Evolutionary conservation across 1,284 basidiomycete genomes (phyloP), one percentile per base, ranked within the genome.

Genomic region (Ganoderma resinaceum): DNA sequence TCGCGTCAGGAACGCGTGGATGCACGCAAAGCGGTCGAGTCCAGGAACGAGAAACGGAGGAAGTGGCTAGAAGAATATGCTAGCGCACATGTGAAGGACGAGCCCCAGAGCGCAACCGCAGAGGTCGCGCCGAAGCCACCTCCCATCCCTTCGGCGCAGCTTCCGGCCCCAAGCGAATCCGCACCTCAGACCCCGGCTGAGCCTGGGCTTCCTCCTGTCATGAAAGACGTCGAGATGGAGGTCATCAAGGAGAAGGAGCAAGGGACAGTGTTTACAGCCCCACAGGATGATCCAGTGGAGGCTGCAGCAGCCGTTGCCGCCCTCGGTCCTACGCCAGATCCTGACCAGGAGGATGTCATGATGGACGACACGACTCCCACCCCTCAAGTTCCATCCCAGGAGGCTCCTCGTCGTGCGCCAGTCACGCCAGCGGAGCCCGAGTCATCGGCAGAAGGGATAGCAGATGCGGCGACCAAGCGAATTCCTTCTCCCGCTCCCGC

Each of bases 1-100:
- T 75, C 76, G 4, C 76, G 76, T 42, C 80, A 81, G 11, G 85
- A 86, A 60, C 63, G 66, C 31, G 75, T 76, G 31, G 62, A 72
- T 23, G 75, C 76, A 1, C 66, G 59, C n/a, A 70, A 72, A 55
- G 72, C 73, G 8, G 62, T 78, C 9, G 71, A 71, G 5, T 66
- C 58, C 16, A 75, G 76, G 35, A 74, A 75, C 57, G 58, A 43
- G 9, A 67, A 61, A 62, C 76, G 79, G 57, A 70, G 62, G 63
- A 71, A 74, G 49, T 80, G 81, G 81, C 67, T 83, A 23, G 75
- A 80, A 12, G 74, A 77, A 29, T 76, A 79, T 38, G 70, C 70
- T 12, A 65, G 33, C 37, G 71, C 58, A 66, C 67, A 59, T 62
- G 46, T 62, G 31, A 59, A 55, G 29, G 72, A 61, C 38, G 67